These are phyloP conservation scores for Begonia masoniana DNA, from an alignment of 306 rosid genomes.

Conservation along the genomic window DNA sequence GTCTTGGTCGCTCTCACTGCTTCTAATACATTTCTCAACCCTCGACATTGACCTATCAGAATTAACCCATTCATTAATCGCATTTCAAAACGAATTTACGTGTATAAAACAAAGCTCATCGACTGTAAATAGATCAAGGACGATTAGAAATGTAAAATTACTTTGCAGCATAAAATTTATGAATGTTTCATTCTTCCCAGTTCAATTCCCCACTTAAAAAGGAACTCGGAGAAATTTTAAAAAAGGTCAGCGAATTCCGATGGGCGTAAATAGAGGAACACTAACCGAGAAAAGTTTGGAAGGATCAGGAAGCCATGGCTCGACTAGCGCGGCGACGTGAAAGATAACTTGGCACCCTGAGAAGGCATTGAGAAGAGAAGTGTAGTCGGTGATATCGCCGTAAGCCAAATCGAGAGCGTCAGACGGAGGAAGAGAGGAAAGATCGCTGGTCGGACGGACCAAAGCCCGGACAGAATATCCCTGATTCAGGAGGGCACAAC, in stretches of 20 bases:
- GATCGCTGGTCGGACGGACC: slow-evolving; percentile 74
- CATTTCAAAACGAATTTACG: not conserved
- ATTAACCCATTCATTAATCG: not conserved
- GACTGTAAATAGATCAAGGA: no score
- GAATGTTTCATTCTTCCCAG: no score
- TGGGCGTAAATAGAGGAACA: not conserved
- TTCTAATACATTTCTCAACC: slow-evolving; percentile 56
- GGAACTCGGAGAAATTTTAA: not conserved
- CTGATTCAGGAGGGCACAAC: slow-evolving; percentile 36
- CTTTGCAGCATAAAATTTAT: no score
- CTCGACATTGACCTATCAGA: slow-evolving; percentile 61
- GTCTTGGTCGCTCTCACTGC: slow-evolving; percentile 58
- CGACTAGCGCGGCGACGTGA: slow-evolving; percentile 85
- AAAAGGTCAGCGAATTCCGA: not conserved
- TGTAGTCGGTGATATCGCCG: slow-evolving; percentile 69
- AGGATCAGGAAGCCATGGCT: slow-evolving; percentile 95
- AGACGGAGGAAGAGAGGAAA: slow-evolving; percentile 42
- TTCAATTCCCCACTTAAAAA: not conserved
- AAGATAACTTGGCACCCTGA: slow-evolving; percentile 59
- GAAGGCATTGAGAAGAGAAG: slow-evolving; percentile 65
- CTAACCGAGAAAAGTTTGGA: slow-evolving; percentile 53
- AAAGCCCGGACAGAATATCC: slow-evolving; percentile 58
- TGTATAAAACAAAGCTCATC: no score
- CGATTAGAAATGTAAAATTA: no score
- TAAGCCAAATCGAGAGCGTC: slow-evolving; percentile 38